phyloP scores from a whole-genome alignment of 768 basidiomycete genomes.

The Guyanaporus albipodus region DNA sequence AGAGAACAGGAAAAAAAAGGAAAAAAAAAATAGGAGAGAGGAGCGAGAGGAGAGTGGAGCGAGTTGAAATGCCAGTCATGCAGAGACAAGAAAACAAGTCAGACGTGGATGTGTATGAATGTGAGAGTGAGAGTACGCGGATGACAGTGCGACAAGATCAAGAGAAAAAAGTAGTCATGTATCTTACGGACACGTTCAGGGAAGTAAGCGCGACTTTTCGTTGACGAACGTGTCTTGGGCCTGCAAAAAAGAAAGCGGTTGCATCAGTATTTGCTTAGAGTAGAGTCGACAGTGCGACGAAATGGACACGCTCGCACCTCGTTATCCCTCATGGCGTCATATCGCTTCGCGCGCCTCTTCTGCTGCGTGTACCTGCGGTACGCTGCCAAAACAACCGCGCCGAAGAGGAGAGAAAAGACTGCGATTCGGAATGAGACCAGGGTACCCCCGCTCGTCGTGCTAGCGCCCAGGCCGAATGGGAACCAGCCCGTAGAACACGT shows the following conservation, averaged over 20 bases:
- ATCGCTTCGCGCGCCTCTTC: constrained; percentile 9
- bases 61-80: constrained; percentile 6
- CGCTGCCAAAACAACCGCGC: constrained; percentile 7
- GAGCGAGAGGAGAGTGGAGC: neutral
- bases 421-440: neutral
- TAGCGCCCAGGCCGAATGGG: constrained; percentile 14
- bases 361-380: constrained; percentile 12
- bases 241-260: neutral
- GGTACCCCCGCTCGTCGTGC: neutral
- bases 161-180: neutral
- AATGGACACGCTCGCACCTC: constrained; percentile 6
- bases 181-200: constrained; percentile 8
- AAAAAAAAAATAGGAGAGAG: neutral
- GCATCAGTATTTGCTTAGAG: too few relatives aligned
- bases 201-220: constrained; percentile 26
- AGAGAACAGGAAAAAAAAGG: neutral
- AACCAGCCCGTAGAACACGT: constrained; percentile 34
- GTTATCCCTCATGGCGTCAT: neutral
- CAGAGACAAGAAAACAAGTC: neutral
- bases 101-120: neutral
- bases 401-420: constrained; percentile 12
- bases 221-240: constrained; percentile 5
- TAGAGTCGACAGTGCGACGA: too few relatives aligned
- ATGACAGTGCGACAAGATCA: too few relatives aligned
- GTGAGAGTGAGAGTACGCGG: too few relatives aligned